These are phyloP conservation scores for Aspergillus cejpii DNA, from an alignment of 2,329 filamentous ascomycete species.

Conservation along the genomic window DNA sequence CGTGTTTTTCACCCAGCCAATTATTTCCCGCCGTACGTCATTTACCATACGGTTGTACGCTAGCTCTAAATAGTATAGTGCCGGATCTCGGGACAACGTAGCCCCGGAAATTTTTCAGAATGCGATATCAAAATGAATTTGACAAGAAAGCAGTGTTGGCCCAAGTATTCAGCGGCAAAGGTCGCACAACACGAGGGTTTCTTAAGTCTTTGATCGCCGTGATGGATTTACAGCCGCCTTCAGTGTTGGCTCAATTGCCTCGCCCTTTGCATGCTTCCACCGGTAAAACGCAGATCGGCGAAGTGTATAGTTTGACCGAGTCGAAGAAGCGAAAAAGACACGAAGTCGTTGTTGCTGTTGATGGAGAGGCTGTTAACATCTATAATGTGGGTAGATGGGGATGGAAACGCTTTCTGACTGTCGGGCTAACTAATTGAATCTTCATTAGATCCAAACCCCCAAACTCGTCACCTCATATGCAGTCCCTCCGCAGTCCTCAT, in stretches of 20 bases:
- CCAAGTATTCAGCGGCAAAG: conserved; percentile 10
- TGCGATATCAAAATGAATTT: conserved; percentile 17
- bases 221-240: conserved; percentile 43
- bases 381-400: conserved; percentile 48
- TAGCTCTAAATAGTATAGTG: not conserved
- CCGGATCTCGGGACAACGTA: conserved; percentile 24
- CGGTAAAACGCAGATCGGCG: conserved; percentile 38
- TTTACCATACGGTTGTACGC: conserved; percentile 1
- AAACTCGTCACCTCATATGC: conserved; percentile 56
- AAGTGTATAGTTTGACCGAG: conserved; percentile 50
- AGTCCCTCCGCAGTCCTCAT: conserved; percentile 53
- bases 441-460: conserved; percentile 52
- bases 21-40: conserved; percentile 13
- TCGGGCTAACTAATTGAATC: conserved; percentile 9
- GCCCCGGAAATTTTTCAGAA: conserved; percentile 35
- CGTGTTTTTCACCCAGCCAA: conserved; percentile 13
- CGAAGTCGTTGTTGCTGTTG: conserved; percentile 54
- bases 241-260: conserved; percentile 43
- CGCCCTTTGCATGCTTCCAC: conserved; percentile 37
- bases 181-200: conserved; percentile 6
- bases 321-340: conserved; percentile 57
- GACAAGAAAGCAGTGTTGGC: conserved; percentile 3
- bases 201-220: not conserved
- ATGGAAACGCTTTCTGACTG: not conserved
- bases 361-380: conserved; percentile 56